Percentiles rank a stretch among this genome's conserved stretches.
phyloP scores from a whole-genome alignment of 306 rosid species.

The Vicia faba region DNA sequence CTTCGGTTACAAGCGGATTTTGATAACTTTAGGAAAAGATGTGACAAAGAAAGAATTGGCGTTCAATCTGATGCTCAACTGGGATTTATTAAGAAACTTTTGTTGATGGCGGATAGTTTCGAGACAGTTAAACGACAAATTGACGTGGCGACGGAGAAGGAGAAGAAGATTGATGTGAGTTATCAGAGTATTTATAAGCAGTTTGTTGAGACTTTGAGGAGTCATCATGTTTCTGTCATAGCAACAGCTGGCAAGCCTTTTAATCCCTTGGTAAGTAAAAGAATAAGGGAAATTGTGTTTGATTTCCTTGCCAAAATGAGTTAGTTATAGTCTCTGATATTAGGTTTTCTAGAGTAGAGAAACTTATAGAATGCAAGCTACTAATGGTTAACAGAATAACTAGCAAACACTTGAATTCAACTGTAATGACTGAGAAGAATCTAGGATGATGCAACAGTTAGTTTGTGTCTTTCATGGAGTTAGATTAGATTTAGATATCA shows the following conservation, averaged over 20 bases:
- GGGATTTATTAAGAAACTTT: slow-evolving; percentile 67
- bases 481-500: background rate
- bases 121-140: slow-evolving; percentile 74
- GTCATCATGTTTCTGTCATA: slow-evolving; percentile 66
- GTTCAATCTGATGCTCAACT: slow-evolving; percentile 64
- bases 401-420: background rate
- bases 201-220: slow-evolving; percentile 80
- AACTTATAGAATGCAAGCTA: background rate
- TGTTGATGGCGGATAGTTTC: slow-evolving; percentile 86
- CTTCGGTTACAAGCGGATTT: slow-evolving; percentile 88
- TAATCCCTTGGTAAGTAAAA: slow-evolving; percentile 74
- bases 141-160: slow-evolving; percentile 73
- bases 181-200: slow-evolving; percentile 96
- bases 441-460: background rate
- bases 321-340: background rate
- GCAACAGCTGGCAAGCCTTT: slow-evolving; percentile 86
- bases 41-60: slow-evolving; percentile 63
- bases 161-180: slow-evolving; percentile 76
- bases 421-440: background rate
- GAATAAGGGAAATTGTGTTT: background rate
- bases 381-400: background rate
- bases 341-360: background rate
- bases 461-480: background rate
- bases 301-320: background rate
- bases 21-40: slow-evolving; percentile 83